Conservation (phyloP, 345 rosid species). For the Eucalyptus erythrocorys region DNA sequence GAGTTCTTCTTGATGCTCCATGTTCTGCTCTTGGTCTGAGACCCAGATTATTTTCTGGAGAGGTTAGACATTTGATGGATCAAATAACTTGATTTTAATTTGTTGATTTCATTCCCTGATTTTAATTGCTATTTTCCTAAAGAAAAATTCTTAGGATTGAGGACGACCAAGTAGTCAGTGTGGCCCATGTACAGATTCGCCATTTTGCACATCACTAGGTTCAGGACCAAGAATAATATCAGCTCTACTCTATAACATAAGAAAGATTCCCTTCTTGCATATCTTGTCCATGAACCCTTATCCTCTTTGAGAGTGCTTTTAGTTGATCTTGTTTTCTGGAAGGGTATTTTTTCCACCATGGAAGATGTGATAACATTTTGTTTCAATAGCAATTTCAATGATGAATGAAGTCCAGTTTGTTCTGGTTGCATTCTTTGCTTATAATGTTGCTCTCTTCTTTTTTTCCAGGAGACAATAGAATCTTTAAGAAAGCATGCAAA, state of each 20-base stretch:
- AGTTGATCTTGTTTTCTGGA: not conserved
- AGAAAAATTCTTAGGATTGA: not conserved
- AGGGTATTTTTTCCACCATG: not conserved
- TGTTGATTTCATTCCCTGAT: not conserved
- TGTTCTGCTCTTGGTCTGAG: slow-evolving; percentile 99
- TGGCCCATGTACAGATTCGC: not conserved
- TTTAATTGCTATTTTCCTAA: not conserved
- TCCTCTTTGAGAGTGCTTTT: not conserved
- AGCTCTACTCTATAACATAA: not conserved
- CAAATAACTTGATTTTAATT: not conserved
- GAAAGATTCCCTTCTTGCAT: not conserved
- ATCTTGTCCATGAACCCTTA: not conserved
- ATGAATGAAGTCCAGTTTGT: not conserved
- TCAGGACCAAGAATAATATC: not conserved
- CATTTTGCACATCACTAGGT: not conserved
- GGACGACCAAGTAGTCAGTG: not conserved
- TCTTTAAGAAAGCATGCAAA: slow-evolving; percentile 76
- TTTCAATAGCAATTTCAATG: not conserved
- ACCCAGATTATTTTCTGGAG: slow-evolving; percentile 79
- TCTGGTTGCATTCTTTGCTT: not conserved
- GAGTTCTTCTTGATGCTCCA: slow-evolving; percentile 98
- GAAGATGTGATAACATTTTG: not conserved
- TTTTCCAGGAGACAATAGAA: slow-evolving; percentile 59
- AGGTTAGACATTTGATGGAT: slow-evolving; percentile 34
- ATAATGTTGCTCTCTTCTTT: not conserved